Conservation (phyloP, 2,329 filamentous ascomycete species). For the Boeremia lycopersici region DNA sequence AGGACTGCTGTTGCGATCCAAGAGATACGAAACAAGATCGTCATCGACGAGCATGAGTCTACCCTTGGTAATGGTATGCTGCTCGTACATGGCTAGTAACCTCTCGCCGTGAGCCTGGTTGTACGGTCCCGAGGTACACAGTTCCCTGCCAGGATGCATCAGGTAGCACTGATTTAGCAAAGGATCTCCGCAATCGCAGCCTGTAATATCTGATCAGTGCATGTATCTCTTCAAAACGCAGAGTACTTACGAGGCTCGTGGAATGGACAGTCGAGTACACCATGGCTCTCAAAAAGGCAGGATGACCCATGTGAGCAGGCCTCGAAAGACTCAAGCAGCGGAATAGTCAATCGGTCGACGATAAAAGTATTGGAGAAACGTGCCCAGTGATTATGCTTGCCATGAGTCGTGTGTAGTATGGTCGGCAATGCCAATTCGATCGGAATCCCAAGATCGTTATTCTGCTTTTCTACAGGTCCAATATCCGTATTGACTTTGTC, state of each 20-base stretch:
- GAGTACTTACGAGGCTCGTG: slow-evolving; percentile 24
- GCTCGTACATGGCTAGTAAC: slow-evolving; percentile 24
- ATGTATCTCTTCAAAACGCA: background rate
- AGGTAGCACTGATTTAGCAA: slow-evolving; percentile 27
- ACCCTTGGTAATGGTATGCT: slow-evolving; percentile 20
- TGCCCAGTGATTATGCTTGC: slow-evolving; percentile 30
- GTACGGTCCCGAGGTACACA: slow-evolving; percentile 25
- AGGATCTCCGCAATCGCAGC: slow-evolving; percentile 28
- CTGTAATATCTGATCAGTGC: background rate
- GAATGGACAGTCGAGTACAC: slow-evolving; percentile 30
- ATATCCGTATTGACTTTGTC: background rate
- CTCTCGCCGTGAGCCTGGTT: slow-evolving; percentile 28
- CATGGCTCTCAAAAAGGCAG: slow-evolving; percentile 23
- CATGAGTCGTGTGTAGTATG: slow-evolving; percentile 3
- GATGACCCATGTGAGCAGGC: slow-evolving; percentile 12
- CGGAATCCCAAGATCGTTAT: background rate
- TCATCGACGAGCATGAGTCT: slow-evolving; percentile 35
- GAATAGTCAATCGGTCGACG: slow-evolving; percentile 25
- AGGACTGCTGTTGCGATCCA: background rate
- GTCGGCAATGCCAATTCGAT: background rate
- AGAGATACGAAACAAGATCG: slow-evolving; percentile 24
- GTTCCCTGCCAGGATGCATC: slow-evolving; percentile 19
- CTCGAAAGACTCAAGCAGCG: slow-evolving; percentile 3
- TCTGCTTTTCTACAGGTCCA: background rate
- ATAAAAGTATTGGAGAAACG: slow-evolving; percentile 18